Base-by-base conservation (phyloP, 208 protist species). In the Crithidia sp. region DNA sequence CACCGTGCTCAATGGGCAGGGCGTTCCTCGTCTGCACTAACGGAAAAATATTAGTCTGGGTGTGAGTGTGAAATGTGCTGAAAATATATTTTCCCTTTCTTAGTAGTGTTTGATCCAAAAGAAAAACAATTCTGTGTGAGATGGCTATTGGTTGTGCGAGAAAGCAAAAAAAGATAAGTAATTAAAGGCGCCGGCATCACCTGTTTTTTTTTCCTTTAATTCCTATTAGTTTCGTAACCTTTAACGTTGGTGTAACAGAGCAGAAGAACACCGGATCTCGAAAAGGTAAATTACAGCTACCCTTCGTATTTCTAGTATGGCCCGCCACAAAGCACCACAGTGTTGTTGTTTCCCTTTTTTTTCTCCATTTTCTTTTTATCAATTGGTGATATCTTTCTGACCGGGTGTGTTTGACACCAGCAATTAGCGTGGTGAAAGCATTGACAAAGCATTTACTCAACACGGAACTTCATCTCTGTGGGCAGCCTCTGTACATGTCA, bases 1-100 rank as follows among this genome's bases (percentile, higher is more conserved):
- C 44, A 93, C 90, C 2, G 67, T 83, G 67, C 81, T 92, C 44
- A 95, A 95, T 61, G 88, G 86, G 3, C 86, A 95, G 72, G 90
- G 88, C 14, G 89, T 95, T 39, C 89, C 89, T 6, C 74, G 90
- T 14, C 66, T 93, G 50, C 68, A 83, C 61, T 84, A 87, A 70
- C 10, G 5, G 54, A 17, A 19, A 36, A 39, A 49, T 2, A 49
- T 14, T 2, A 49, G 12, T 7, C 7, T 2, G 45, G 12, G 45
- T 49, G 37, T 2, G 16, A 37, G 13, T 4, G 7, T 45, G 13
- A 49, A 49, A 0, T 14, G 0, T 49, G 7, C 7, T 14, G 12
- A 49, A 14, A 65, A 3, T 12, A 36, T 3, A 39, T 50, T 63
- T 17, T 63, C 50, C 50, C 36, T 50, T 36, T 19, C 13, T 45